Evolutionary conservation across 78 protist species (phyloP).

Genomic region (Dictyostelium capitatum): DNA sequence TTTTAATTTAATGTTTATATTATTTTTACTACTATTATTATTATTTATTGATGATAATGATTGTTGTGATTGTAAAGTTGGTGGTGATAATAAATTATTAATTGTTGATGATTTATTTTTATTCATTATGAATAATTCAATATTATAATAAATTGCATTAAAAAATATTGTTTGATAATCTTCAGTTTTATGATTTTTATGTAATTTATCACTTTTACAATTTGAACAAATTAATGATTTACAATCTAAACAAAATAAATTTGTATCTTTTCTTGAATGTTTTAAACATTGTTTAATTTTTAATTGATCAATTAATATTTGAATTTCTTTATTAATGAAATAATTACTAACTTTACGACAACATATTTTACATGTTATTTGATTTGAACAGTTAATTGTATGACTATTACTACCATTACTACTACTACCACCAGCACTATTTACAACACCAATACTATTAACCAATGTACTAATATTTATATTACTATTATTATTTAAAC

Average conservation of each 20-base stretch:
- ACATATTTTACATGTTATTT: not conserved
- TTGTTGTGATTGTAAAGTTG: not conserved
- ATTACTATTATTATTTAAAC: not conserved
- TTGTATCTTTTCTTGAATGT: conserved; percentile 17
- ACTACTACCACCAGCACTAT: not conserved
- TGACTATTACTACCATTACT: not conserved
- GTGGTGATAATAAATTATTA: not conserved
- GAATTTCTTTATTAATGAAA: conserved; percentile 2
- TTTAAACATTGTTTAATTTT: conserved; percentile 4
- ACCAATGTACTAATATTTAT: not conserved
- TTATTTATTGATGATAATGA: not conserved
- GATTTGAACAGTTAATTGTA: not conserved
- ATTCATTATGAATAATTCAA: not conserved
- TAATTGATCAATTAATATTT: not conserved
- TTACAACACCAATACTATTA: conserved; percentile 4
- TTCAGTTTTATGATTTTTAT: conserved; percentile 3
- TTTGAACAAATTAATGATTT: not conserved
- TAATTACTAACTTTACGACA: not conserved
- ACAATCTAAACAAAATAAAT: conserved; percentile 12
- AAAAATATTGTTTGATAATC: not conserved
- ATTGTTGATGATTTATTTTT: not conserved
- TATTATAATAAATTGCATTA: conserved; percentile 1
- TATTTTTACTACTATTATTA: not conserved
- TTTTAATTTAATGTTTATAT: not conserved
- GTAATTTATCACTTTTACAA: conserved; percentile 6